Evolutionary conservation across 1,284 basidiomycete species (phyloP).

Genomic region (Sporisorium graminicola): DNA sequence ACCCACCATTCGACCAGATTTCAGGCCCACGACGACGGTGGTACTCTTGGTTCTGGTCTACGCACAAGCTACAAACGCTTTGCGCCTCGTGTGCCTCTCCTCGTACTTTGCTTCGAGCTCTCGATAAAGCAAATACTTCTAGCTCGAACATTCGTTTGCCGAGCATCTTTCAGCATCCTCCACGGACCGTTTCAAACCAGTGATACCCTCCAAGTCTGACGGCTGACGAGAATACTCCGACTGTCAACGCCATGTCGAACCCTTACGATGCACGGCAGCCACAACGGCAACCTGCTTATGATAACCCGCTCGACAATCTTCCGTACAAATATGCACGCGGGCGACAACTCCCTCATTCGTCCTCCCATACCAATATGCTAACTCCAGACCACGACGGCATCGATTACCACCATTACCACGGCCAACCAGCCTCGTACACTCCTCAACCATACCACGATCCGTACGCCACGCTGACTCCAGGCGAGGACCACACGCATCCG

Average conservation of each 20-base stretch:
- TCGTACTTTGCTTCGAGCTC: background rate
- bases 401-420: slow-evolving; percentile 38
- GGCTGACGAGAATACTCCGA: background rate
- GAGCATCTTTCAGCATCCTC: background rate
- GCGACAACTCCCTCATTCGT: slow-evolving; percentile 2
- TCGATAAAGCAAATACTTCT: too few relatives aligned
- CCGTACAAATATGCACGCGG: background rate
- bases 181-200: background rate
- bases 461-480: slow-evolving; percentile 18
- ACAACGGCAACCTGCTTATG: slow-evolving; percentile 23
- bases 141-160: background rate
- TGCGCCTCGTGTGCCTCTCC: slow-evolving; percentile 1
- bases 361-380: slow-evolving; percentile 23
- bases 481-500: slow-evolving; percentile 9
- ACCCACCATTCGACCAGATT: background rate
- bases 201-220: background rate
- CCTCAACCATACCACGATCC: slow-evolving; percentile 37
- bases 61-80: background rate
- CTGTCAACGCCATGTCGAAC: slow-evolving; percentile 29
- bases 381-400: slow-evolving; percentile 15
- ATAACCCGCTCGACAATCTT: slow-evolving; percentile 20
- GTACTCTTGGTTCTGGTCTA: background rate
- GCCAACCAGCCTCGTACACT: background rate
- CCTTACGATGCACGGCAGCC: slow-evolving; percentile 41
- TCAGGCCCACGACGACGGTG: background rate